These are phyloP conservation scores for Candida albicans DNA, from an alignment of 1,139 yeast species.

Conservation along the genomic window DNA sequence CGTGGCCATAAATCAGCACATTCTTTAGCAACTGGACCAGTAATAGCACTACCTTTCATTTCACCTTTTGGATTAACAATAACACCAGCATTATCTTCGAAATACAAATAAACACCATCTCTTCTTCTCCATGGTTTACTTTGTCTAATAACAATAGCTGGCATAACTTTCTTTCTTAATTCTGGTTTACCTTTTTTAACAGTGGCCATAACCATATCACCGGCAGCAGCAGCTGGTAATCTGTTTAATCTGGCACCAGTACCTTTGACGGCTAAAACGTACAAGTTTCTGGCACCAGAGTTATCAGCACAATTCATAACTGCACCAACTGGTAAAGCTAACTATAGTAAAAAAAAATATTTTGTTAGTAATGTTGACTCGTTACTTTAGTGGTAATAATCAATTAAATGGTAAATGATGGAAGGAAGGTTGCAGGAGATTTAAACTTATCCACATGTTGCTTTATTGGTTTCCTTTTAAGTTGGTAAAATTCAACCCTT, in stretches of 20 bases:
- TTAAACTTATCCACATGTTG: too few relatives aligned
- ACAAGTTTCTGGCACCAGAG: slow-evolving; percentile 99
- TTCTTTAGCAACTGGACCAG: slow-evolving; percentile 99
- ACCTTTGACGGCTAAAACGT: slow-evolving; percentile 99
- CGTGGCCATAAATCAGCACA: slow-evolving; percentile 99
- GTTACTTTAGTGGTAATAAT: neutral
- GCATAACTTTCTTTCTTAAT: slow-evolving; percentile 99
- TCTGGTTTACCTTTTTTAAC: slow-evolving; percentile 99
- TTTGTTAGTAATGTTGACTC: slow-evolving; percentile 17
- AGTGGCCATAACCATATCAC: slow-evolving; percentile 99
- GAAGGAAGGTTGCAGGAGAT: too few relatives aligned
- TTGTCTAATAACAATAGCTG: slow-evolving; percentile 99
- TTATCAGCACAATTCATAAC: slow-evolving; percentile 99
- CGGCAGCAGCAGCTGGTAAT: slow-evolving; percentile 99
- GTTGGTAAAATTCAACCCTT: too few relatives aligned
- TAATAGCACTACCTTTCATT: slow-evolving; percentile 99
- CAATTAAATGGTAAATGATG: too few relatives aligned
- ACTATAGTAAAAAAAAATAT: slow-evolving; percentile 24
- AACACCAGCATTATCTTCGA: slow-evolving; percentile 99
- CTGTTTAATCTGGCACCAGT: slow-evolving; percentile 99
- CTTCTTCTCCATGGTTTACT: slow-evolving; percentile 99
- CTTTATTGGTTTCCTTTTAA: too few relatives aligned
- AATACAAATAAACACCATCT: slow-evolving; percentile 99
- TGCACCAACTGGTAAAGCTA: slow-evolving; percentile 99
- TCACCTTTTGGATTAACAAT: slow-evolving; percentile 99